Evolutionary conservation across 1,284 basidiomycete genomes (phyloP), one percentile per base, ranked within the genome.

Genomic region (Sporisorium sorghi): DNA sequence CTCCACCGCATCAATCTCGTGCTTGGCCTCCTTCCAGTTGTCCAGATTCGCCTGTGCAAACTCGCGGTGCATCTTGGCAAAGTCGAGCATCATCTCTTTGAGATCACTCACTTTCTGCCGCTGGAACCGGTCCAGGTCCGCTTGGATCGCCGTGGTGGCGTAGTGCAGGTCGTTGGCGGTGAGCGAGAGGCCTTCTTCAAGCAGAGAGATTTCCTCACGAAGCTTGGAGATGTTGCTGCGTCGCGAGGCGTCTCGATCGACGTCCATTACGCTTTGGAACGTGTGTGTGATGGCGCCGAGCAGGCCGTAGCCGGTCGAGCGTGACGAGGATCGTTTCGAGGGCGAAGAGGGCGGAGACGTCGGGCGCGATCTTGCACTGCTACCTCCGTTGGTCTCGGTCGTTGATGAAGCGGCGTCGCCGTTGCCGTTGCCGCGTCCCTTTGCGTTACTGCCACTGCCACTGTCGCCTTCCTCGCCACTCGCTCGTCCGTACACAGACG

Each of bases 61-160:
- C 73, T 99, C 96, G 51, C 92, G 89, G 85, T 99, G 97, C 67
- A 91, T 91, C 76, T 89, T 89, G 1, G 94, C 93, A 88, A 97
- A 92, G 79, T 90, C 90, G 71, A 98, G 91, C 54, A 92, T 88
- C 92, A 99, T 93, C 82, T 95, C 91, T 40, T 93, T 88, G 70
- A 99, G 81, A 86, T 99, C 97, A 3, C 93, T 93, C 5, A 99
- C 96, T 85, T 99, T 99, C 86, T 98, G 94, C 21, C 97, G 89
- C 85, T 99, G 97, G 86, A 99, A 99, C 42, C 97, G 89, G 86
- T 99, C 97, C 72, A 99, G 87, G 86, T 99, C 97, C 7, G 93
- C 93, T 85, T 99, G 97, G 58, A 99, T 96, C 17, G 95, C 97
- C 40, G 91, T 92, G 77, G 92, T 95, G 0, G 94, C 93, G 85